Conservation (phyloP, 23 red algal species). For the Cyanidiococcus yangmingshanensis region DNA sequence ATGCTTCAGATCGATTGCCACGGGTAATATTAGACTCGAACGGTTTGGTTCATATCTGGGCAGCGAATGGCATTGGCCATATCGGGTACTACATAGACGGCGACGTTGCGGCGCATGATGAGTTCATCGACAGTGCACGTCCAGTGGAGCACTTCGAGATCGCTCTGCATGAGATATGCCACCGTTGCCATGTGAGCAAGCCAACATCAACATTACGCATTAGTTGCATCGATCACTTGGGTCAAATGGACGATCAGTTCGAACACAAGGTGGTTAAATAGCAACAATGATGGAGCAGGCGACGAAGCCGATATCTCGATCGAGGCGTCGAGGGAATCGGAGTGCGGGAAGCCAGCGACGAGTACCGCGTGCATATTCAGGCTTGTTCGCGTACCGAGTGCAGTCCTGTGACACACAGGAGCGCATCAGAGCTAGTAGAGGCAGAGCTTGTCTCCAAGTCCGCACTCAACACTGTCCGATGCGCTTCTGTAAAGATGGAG, state of each 20-base stretch:
- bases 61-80: conserved; percentile 33
- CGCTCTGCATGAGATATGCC: not conserved
- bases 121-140: conserved; percentile 15
- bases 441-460: no score
- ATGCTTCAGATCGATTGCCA: not conserved
- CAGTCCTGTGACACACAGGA: no score
- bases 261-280: not conserved
- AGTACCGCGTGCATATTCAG: no score
- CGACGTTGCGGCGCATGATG: conserved; percentile 45
- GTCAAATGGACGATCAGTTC: not conserved
- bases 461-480: no score
- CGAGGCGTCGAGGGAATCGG: no score
- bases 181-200: not conserved
- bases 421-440: no score
- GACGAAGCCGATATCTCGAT: no score
- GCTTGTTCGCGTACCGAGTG: no score
- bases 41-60: conserved; percentile 9
- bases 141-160: not conserved
- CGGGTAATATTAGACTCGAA: not conserved
- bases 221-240: conserved; percentile 1
- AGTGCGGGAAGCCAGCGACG: no score
- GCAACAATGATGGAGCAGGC: no score
- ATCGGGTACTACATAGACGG: conserved; percentile 48
- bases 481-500: no score
- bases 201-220: not conserved